Conservation (phyloP, 208 protist species). For the Eutreptiella sp. region DNA sequence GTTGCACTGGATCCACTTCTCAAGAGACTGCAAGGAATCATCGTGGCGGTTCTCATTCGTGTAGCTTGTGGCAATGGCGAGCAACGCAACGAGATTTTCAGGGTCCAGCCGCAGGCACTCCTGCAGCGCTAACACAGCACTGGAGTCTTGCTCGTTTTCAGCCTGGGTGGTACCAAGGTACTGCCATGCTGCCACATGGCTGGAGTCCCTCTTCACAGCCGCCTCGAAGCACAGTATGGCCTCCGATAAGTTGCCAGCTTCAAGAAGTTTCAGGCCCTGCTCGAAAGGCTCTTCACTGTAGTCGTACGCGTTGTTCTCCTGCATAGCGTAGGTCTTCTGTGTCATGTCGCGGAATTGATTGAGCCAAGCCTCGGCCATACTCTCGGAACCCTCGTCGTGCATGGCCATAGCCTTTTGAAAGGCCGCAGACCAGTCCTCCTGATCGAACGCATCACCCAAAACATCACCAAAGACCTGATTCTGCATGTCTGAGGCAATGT, state of each 20-base stretch:
- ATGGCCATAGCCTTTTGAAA: no score
- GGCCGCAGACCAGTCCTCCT: no score
- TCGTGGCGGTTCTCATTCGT: slow-evolving; percentile 71
- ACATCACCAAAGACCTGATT: no score
- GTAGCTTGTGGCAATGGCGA: slow-evolving; percentile 63
- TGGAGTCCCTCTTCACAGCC: slow-evolving; percentile 62
- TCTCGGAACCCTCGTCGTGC: no score
- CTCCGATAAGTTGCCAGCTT: slow-evolving; percentile 65
- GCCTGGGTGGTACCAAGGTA: slow-evolving; percentile 68
- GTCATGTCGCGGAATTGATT: slow-evolving; percentile 39
- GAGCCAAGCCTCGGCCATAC: slow-evolving; percentile 21
- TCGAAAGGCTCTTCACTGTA: slow-evolving; percentile 59
- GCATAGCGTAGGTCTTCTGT: slow-evolving; percentile 71
- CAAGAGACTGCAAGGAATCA: slow-evolving; percentile 59
- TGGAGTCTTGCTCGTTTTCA: slow-evolving; percentile 74
- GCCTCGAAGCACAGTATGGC: slow-evolving; percentile 76
- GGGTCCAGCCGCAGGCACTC: slow-evolving; percentile 58
- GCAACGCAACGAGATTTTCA: slow-evolving; percentile 58
- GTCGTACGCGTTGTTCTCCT: slow-evolving; percentile 74
- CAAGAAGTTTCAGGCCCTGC: slow-evolving; percentile 62
- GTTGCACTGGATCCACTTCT: slow-evolving; percentile 60
- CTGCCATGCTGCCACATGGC: slow-evolving; percentile 61
- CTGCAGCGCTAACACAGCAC: slow-evolving; percentile 3
- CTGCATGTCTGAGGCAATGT: no score
- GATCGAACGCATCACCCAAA: no score